Evolutionary conservation across 1,139 yeast genomes (phyloP), one percentile per base, ranked within the genome.

Genomic region (Candida smagusa): DNA sequence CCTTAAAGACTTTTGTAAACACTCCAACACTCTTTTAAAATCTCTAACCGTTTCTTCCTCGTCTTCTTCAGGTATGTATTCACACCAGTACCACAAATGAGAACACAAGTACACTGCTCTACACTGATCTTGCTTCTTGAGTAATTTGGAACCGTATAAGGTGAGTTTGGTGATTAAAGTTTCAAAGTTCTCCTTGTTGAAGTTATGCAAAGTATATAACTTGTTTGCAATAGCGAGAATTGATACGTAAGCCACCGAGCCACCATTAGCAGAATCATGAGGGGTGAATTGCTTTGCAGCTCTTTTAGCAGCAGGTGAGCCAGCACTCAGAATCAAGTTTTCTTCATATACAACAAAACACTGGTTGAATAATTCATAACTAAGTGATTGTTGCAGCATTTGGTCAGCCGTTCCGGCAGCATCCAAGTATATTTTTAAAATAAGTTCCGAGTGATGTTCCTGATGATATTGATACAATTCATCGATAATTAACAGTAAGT

Each of bases 61-160:
- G 9, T 44, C 39, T 12, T 34, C 35, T 22, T 57, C 63, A 21
- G 60, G 52, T 29, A 58, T 52, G 9, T 45, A 49, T 47, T 84
- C 90, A 13, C 83, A 74, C 59, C 94, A 85, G 95, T 96, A 89
- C 96, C 97, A 92, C 37, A 92, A 65, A 60, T 92, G 97, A 3
- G 96, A 83, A 37, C 96, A 90, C 38, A 79, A 64, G 54, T 85
- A 87, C 6, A 92, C 95, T 0, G 96, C 82, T 16, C 97, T 78
- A 56, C 97, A 90, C 59, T 90, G 98, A 53, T 90, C 97, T 25
- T 92, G 92, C 57, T 90, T 92, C 57, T 87, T 88, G 54, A 92
- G 72, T 40, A 92, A 70, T 56, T 87, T 87, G 7, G 96, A 86
- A 2, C 96, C 96, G 54, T 89, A 87, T 34, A 90, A 64, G 1